These are phyloP conservation scores for Lachnum nothofagi DNA, from an alignment of 2,329 filamentous ascomycete genomes.

Conservation along the genomic window DNA sequence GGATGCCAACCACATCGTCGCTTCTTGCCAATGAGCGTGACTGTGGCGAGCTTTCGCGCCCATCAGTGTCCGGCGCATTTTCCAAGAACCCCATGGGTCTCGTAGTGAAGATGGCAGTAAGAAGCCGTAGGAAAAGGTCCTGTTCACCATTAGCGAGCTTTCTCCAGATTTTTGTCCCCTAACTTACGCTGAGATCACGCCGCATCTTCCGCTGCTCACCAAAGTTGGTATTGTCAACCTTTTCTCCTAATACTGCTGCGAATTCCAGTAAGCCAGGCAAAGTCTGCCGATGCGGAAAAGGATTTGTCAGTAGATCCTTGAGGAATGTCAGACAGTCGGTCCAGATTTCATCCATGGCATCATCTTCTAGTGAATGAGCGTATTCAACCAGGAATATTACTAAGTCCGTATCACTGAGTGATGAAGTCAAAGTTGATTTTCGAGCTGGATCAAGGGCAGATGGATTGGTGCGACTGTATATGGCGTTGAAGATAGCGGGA, in stretches of 20 bases:
- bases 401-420: conserved; percentile 75
- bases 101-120: conserved; percentile 92
- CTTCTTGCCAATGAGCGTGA: conserved; percentile 40
- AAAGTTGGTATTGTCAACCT: conserved; percentile 96
- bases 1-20: conserved; percentile 73
- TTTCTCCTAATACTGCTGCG: conserved; percentile 81
- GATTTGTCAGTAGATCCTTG: conserved; percentile 83
- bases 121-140: conserved; percentile 82
- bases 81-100: conserved; percentile 69
- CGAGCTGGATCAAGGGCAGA: conserved; percentile 69
- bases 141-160: conserved; percentile 38
- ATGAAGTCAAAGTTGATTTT: conserved; percentile 83
- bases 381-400: conserved; percentile 89
- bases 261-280: conserved; percentile 83
- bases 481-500: conserved; percentile 89
- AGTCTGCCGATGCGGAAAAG: conserved; percentile 89
- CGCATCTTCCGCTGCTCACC: conserved; percentile 91
- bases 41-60: conserved; percentile 29
- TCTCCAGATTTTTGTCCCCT: background rate
- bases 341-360: conserved; percentile 98
- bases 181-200: conserved; percentile 74
- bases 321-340: conserved; percentile 87
- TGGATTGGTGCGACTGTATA: conserved; percentile 91
- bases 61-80: conserved; percentile 43
- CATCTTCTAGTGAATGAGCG: conserved; percentile 82